A percentile compares a stretch with the other conserved stretches of the same genome.
These are phyloP conservation scores for Fusarium sarcochroum DNA, from an alignment of 2,329 filamentous ascomycete genomes.

Conservation along the genomic window DNA sequence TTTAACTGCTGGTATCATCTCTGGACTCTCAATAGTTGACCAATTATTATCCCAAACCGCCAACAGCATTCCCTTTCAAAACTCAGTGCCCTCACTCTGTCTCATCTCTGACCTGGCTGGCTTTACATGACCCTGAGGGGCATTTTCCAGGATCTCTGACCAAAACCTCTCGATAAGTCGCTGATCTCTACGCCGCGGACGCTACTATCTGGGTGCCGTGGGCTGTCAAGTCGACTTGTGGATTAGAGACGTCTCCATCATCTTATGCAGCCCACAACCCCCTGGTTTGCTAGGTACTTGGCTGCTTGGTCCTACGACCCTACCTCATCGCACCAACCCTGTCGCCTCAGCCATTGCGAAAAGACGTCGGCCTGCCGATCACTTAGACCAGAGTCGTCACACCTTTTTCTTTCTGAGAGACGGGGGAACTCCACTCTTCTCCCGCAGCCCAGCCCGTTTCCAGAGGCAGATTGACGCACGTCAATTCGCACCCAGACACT, in stretches of 20 bases:
- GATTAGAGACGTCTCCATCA: constrained; percentile 48
- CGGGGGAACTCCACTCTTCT: constrained; percentile 56
- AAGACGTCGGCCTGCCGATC: constrained; percentile 70
- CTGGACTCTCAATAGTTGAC: constrained; percentile 11
- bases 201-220: constrained; percentile 50
- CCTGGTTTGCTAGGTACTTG: constrained; percentile 44
- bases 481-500: constrained; percentile 62
- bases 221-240: constrained; percentile 49
- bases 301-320: constrained; percentile 55
- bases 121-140: constrained; percentile 13
- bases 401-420: constrained; percentile 54
- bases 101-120: constrained; percentile 12
- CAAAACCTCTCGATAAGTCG: constrained; percentile 37
- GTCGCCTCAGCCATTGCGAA: constrained; percentile 62
- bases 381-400: constrained; percentile 67
- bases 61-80: constrained; percentile 19
- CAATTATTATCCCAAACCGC: constrained; percentile 9
- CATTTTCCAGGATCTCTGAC: constrained; percentile 37
- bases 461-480: constrained; percentile 58
- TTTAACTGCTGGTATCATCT: constrained; percentile 42
- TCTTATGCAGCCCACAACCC: constrained; percentile 54
- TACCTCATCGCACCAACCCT: constrained; percentile 61
- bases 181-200: constrained; percentile 50
- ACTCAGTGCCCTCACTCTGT: constrained; percentile 7
- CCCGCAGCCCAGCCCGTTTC: constrained; percentile 57